A percentile compares a stretch with the other conserved stretches of the same genome.
phyloP scores from a whole-genome alignment of 169 alveolate genomes.

The Blepharisma undulans region DNA sequence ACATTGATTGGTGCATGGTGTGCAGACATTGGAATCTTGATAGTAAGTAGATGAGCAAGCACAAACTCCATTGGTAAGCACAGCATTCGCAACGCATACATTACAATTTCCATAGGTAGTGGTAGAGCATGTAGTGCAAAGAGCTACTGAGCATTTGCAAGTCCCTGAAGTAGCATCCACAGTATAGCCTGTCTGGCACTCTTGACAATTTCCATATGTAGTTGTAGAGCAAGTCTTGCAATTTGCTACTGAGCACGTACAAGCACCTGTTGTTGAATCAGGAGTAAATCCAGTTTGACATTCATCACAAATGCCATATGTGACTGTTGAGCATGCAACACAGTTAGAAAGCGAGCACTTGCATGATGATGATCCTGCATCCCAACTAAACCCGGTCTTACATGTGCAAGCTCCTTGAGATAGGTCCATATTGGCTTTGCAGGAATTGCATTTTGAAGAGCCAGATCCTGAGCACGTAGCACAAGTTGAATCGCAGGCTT shows the following conservation, averaged over 20 bases:
- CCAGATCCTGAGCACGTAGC: background rate
- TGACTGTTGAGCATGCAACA: background rate
- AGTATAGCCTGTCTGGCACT: background rate
- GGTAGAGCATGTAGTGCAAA: background rate
- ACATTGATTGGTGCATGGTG: background rate
- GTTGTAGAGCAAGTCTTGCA: background rate
- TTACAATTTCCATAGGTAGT: background rate
- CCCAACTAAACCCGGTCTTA: background rate
- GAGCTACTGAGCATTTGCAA: background rate
- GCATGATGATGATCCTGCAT: background rate
- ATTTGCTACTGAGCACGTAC: background rate
- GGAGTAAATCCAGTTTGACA: background rate
- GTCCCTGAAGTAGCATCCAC: background rate
- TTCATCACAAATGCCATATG: background rate
- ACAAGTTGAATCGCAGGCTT: background rate
- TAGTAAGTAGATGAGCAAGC: background rate
- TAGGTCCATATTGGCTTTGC: background rate
- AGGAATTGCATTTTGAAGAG: background rate
- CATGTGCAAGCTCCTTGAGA: background rate
- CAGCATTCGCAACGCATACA: background rate
- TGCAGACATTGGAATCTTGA: background rate
- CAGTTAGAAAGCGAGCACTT: background rate
- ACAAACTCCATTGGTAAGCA: background rate
- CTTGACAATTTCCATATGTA: background rate
- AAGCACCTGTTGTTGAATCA: background rate